Evolutionary conservation across 192 early-diverging fungal species (phyloP).

Genomic region (Entomortierella lignicola): DNA sequence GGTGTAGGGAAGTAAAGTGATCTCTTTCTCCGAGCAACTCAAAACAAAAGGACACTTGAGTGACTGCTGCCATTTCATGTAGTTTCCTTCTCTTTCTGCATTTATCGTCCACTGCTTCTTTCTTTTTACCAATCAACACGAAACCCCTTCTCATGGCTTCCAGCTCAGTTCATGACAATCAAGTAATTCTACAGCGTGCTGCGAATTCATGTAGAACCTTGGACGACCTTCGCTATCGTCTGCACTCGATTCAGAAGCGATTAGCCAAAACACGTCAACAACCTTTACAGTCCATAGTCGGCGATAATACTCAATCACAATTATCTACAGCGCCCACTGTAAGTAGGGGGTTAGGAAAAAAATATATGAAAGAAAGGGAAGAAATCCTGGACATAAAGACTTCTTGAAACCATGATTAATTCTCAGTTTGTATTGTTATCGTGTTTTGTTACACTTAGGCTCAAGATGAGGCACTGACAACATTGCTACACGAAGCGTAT

Average conservation of each 20-base stretch:
- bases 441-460: constrained; percentile 6
- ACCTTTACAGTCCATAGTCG: not conserved
- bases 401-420: no score
- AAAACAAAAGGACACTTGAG: no score
- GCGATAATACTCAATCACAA: not conserved
- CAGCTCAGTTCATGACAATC: constrained; percentile 21
- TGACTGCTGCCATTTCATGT: not conserved
- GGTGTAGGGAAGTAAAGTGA: not conserved
- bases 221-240: constrained; percentile 27
- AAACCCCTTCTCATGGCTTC: not conserved
- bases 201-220: constrained; percentile 33
- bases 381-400: not conserved
- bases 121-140: no score
- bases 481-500: constrained; percentile 35
- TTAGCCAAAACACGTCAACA: constrained; percentile 11
- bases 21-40: not conserved
- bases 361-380: not conserved
- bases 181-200: constrained; percentile 36
- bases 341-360: not conserved
- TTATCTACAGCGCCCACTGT: not conserved
- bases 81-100: not conserved
- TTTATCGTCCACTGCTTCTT: no score
- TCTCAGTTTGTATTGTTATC: not conserved
- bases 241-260: constrained; percentile 28
- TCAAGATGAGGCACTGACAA: constrained; percentile 10